phyloP scores from a whole-genome alignment of 1,139 yeast species.

The Sugiyamaella paludigena region DNA sequence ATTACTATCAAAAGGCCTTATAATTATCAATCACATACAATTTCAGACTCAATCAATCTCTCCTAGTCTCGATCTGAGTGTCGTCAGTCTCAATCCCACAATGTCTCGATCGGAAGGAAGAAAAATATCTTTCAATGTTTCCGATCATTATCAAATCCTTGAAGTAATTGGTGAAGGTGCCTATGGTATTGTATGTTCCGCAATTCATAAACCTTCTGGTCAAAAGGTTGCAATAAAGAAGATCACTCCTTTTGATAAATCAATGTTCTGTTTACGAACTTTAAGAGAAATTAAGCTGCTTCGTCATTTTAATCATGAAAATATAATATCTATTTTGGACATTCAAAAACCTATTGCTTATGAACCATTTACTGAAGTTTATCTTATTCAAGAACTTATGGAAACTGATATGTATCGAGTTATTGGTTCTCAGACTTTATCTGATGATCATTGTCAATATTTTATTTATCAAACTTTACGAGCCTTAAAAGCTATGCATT shows the following conservation, averaged over 20 bases:
- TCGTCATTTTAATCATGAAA: conserved; percentile 87
- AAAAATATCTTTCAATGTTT: conserved; percentile 76
- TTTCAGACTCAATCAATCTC: too few species aligned
- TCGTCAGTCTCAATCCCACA: background rate
- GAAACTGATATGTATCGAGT: conserved; percentile 93
- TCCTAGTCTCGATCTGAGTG: too few species aligned
- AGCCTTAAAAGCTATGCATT: conserved; percentile 86
- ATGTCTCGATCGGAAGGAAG: conserved; percentile 31
- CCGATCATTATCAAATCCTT: conserved; percentile 78
- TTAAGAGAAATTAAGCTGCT: conserved; percentile 83
- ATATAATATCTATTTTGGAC: conserved; percentile 85
- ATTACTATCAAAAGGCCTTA: too few species aligned
- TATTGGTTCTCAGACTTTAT: conserved; percentile 75
- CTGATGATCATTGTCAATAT: conserved; percentile 92
- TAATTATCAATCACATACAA: too few species aligned
- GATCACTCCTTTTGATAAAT: conserved; percentile 88
- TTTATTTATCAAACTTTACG: conserved; percentile 87
- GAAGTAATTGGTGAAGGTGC: conserved; percentile 98
- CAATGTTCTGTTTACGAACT: conserved; percentile 88
- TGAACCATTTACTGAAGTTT: conserved; percentile 80
- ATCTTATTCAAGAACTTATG: conserved; percentile 92
- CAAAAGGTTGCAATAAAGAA: conserved; percentile 94
- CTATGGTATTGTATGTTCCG: conserved; percentile 93
- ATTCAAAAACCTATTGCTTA: conserved; percentile 81
- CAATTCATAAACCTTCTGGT: conserved; percentile 80